These are phyloP conservation scores for Xerocomellus amylosporus DNA, from an alignment of 768 basidiomycete genomes.

Conservation along the genomic window DNA sequence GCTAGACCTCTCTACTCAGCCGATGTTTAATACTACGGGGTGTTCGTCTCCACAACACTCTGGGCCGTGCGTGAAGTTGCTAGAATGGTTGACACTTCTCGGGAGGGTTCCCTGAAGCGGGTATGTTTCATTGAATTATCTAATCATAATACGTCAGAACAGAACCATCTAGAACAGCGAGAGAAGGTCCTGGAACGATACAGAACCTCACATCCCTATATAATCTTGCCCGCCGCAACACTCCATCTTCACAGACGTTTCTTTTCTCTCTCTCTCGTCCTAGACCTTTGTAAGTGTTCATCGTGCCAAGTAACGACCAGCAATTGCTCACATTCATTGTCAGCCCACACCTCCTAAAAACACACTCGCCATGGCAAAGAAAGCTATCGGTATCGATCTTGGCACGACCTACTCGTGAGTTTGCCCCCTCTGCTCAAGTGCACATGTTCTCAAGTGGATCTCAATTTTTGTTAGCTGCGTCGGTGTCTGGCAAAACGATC, in stretches of 20 bases:
- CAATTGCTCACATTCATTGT: constrained; percentile 6
- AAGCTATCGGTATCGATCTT: constrained; percentile 89
- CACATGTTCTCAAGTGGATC: constrained; percentile 8
- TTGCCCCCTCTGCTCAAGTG: not conserved
- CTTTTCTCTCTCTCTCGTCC: constrained; percentile 6
- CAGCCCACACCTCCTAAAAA: constrained; percentile 8
- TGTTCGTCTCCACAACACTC: not conserved
- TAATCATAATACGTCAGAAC: constrained; percentile 33
- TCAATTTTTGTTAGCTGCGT: constrained; percentile 66
- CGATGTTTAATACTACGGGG: constrained; percentile 7
- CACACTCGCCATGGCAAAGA: constrained; percentile 59
- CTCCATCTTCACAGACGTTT: constrained; percentile 14
- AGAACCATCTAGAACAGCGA: constrained; percentile 34
- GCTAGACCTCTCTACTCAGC: constrained; percentile 23
- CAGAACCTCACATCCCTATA: constrained; percentile 30
- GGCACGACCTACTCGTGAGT: constrained; percentile 91
- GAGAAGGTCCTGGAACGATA: constrained; percentile 34
- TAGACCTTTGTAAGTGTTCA: constrained; percentile 19
- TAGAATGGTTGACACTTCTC: not conserved
- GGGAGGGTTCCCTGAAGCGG: not conserved
- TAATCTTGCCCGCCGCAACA: constrained; percentile 14
- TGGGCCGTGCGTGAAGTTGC: not conserved
- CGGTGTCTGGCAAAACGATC: constrained; percentile 99
- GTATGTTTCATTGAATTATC: constrained; percentile 25
- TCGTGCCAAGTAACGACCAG: not conserved